Base-by-base conservation (phyloP, 768 basidiomycete species). In the Holtermanniella nyarrowii region DNA sequence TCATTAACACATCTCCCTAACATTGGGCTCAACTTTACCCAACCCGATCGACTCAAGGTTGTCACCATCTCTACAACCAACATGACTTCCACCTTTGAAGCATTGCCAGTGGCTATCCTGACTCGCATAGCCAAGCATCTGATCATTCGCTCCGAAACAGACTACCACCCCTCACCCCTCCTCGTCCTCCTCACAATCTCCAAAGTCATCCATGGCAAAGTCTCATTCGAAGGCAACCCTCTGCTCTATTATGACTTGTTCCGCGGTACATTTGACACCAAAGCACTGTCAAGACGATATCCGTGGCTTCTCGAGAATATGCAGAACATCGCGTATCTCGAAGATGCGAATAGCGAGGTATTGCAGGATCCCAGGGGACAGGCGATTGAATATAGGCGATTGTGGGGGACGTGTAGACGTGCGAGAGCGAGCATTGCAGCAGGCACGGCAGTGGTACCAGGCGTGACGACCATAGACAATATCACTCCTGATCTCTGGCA, bases 311-410 rank as follows among this genome's bases (percentile, higher is more conserved):
- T 50, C 18, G 51, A 41, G 1, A 44, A 57, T 26, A 26, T 61
- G 4, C 20, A 37, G 14, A 52, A 50, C 42, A 26, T 40, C 20
- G 54, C 46, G 11, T 46, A 43, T 13, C n/a, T 21, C 20, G 52
- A 51, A 44, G 56, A 60, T 22, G 44, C 53, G 0, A 62, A 58
- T 23, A 23, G 46, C 16, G 59, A 68, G 42, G 49, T 70, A 16
- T 63, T 63, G 43, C 50, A 46, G 10, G 61, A 68, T 50, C 65
- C 65, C 1, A 53, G 53, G 44, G 46, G 55, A 5, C 59, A 60
- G 52, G 69, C 69, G 16, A 53, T 56, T 12, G 69, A 71, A 44
- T 71, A 68, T 52, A 59, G 52, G 46, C 49, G 58, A 5, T 48
- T 66, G 46, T 62, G 67, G 60, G 55, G 44, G 39, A 52, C 51